phyloP scores from a whole-genome alignment of 805 yeast species.

The Maudiozyma saulgeensis region DNA sequence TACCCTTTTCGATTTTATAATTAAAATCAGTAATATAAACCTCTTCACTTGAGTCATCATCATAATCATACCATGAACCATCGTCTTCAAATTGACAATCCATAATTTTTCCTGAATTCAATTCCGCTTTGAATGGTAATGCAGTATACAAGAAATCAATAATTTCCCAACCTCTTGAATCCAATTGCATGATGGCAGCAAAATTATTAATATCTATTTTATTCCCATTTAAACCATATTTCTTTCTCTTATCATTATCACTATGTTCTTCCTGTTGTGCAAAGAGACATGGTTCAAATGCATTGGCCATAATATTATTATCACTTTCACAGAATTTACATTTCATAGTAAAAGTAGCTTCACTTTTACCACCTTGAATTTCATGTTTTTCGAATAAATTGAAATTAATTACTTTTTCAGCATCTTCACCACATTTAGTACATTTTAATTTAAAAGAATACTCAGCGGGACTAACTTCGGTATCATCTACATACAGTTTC shows the following conservation, averaged over 20 bases:
- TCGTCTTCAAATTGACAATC: slow-evolving; percentile 46
- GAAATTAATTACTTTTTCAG: slow-evolving; percentile 60
- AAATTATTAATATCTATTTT: slow-evolving; percentile 9
- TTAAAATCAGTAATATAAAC: slow-evolving; percentile 68
- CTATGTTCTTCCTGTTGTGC: slow-evolving; percentile 10
- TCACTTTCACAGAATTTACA: slow-evolving; percentile 52
- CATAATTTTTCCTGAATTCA: slow-evolving; percentile 18
- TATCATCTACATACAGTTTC: slow-evolving; percentile 51
- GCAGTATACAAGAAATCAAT: slow-evolving; percentile 52
- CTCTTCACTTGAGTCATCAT: slow-evolving; percentile 71
- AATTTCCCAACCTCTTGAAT: slow-evolving; percentile 78
- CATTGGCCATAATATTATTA: slow-evolving; percentile 17
- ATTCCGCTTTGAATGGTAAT: slow-evolving; percentile 16
- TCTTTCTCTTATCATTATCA: slow-evolving; percentile 19
- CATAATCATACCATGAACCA: slow-evolving; percentile 92
- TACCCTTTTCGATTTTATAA: slow-evolving; percentile 47
- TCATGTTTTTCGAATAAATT: slow-evolving; percentile 59
- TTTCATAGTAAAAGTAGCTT: slow-evolving; percentile 71
- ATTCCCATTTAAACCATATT: slow-evolving; percentile 17
- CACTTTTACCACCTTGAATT: slow-evolving; percentile 64
- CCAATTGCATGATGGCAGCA: slow-evolving; percentile 54
- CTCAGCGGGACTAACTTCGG: slow-evolving; percentile 53
- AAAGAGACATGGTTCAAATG: slow-evolving; percentile 20
- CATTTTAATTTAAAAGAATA: slow-evolving; percentile 70
- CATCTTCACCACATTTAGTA: slow-evolving; percentile 67